Base-by-base conservation (phyloP, 306 rosid genomes). In the Begonia fuchsioides region DNA sequence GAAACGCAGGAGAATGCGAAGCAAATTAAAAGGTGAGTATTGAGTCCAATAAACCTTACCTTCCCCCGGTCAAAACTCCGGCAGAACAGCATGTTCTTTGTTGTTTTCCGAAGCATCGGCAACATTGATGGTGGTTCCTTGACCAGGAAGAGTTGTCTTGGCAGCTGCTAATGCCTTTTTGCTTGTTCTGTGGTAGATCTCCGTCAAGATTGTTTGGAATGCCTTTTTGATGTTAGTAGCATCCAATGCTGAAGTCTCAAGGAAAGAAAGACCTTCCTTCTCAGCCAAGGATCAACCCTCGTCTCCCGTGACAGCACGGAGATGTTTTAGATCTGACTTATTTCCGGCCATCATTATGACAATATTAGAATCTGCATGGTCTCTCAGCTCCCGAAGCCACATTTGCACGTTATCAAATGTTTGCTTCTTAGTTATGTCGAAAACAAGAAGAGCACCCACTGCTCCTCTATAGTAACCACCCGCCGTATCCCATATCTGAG, bases 391-490 rank as follows among this genome's bases (percentile, higher is more conserved):
- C 38, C 80, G 80, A 15, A 77, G 74, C 84, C 84, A 77, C 70
- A 80, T 67, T 14, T 54, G 69, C 40, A 77, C 80, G 61, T 77
- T 77, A 53, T 77, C 84, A 67, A 77, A 77, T 61, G 84, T 73
- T 63, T 73, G 84, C 65, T 80, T 60, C 77, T 77, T 77, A 5
- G 84, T n/a, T n/a, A n/a, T n/a, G n/a, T n/a, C n/a, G n/a, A n/a
- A n/a, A n/a, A n/a, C n/a, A n/a, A n/a, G n/a, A n/a, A n/a, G n/a
- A n/a, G n/a, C n/a, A n/a, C n/a, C n/a, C n/a, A n/a, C n/a, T n/a
- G n/a, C n/a, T n/a, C 84, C 84, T 70, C 84, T 77, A 48, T 77
- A 77, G 48, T 77, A 77, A 56, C 80, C 84, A 39, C 80, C 84
- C 2, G 26, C 26, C 2, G 26, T 19, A 19, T 19, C 26, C 26